Conservation (phyloP, 2,329 filamentous ascomycete species). For the Rutstroemia sp. region DNA sequence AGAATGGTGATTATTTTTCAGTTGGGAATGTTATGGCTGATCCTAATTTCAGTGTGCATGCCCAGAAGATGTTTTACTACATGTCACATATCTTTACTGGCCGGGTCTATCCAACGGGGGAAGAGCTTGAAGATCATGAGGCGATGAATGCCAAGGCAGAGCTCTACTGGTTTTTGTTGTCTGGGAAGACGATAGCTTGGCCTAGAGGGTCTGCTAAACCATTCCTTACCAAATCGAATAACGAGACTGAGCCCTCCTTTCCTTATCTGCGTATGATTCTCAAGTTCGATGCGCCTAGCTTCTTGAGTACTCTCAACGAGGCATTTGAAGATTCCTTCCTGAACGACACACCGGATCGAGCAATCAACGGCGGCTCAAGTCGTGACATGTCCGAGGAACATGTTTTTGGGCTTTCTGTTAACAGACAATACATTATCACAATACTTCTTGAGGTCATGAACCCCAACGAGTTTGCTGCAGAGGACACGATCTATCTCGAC, state of each 20-base stretch:
- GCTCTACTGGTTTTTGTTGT: slow-evolving; percentile 90
- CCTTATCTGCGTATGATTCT: slow-evolving; percentile 79
- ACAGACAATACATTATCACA: slow-evolving; percentile 86
- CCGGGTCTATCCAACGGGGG: slow-evolving; percentile 83
- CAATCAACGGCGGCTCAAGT: slow-evolving; percentile 43
- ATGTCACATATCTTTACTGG: slow-evolving; percentile 87
- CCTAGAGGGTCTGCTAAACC: slow-evolving; percentile 54
- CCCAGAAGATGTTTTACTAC: slow-evolving; percentile 89
- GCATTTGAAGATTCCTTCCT: slow-evolving; percentile 93
- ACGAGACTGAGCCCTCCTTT: slow-evolving; percentile 64
- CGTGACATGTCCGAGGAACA: slow-evolving; percentile 54
- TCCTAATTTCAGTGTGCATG: slow-evolving; percentile 59
- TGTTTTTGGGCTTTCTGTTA: slow-evolving; percentile 64
- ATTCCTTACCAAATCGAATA: slow-evolving; percentile 52
- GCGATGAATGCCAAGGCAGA: slow-evolving; percentile 75
- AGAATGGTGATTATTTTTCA: slow-evolving; percentile 43
- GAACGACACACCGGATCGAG: slow-evolving; percentile 67
- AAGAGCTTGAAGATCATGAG: slow-evolving; percentile 62
- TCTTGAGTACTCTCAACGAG: slow-evolving; percentile 92
- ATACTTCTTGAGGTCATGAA: slow-evolving; percentile 91
- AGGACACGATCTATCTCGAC: slow-evolving; percentile 89
- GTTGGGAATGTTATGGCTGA: slow-evolving; percentile 49
- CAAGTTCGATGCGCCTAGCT: slow-evolving; percentile 82
- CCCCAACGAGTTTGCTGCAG: slow-evolving; percentile 61
- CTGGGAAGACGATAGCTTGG: slow-evolving; percentile 70